A percentile compares a stretch with the other conserved stretches of the same genome.
Conservation (phyloP, 2,329 filamentous ascomycete genomes). For the Epicoccum sorghinum region DNA sequence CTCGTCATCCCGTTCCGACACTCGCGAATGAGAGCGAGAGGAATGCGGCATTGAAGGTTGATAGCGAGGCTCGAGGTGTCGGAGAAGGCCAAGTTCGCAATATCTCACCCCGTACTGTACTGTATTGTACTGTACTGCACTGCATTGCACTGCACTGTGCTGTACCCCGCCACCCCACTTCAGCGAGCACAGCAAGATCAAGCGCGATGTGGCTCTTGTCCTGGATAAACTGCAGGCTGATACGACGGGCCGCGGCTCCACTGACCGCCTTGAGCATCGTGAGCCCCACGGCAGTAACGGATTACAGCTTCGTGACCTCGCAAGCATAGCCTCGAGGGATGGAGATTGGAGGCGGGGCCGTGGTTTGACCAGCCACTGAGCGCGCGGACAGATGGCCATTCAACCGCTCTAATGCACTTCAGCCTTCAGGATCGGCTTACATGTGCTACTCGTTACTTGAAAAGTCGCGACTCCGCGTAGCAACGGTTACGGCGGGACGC, state of each 20-base stretch:
- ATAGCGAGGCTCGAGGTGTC: slow-evolving; percentile 1
- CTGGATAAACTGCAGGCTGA: slow-evolving; percentile 41
- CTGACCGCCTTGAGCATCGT: slow-evolving; percentile 42
- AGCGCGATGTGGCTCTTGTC: slow-evolving; percentile 12
- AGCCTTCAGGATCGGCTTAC: slow-evolving; percentile 26
- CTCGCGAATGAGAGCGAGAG: slow-evolving; percentile 21
- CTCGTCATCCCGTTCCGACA: slow-evolving; percentile 19
- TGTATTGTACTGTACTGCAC: background rate
- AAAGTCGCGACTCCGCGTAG: slow-evolving; percentile 35
- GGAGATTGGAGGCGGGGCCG: slow-evolving; percentile 25
- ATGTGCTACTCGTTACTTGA: slow-evolving; percentile 27
- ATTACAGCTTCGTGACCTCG: slow-evolving; percentile 31
- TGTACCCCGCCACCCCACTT: slow-evolving; percentile 24
- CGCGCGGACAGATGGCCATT: slow-evolving; percentile 25
- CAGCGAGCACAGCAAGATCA: slow-evolving; percentile 7
- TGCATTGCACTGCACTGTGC: too few species aligned
- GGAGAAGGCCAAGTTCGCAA: slow-evolving; percentile 20
- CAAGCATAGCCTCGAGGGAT: slow-evolving; percentile 21
- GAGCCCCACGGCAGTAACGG: slow-evolving; percentile 38
- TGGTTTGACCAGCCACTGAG: slow-evolving; percentile 26
- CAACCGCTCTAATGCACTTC: slow-evolving; percentile 24
- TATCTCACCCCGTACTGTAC: slow-evolving; percentile 15
- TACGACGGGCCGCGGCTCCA: slow-evolving; percentile 45
- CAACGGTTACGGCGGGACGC: slow-evolving; percentile 46
- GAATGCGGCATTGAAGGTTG: slow-evolving; percentile 7